Base-by-base conservation (phyloP, 1,284 basidiomycete species). In the Kwoniella shivajii region DNA sequence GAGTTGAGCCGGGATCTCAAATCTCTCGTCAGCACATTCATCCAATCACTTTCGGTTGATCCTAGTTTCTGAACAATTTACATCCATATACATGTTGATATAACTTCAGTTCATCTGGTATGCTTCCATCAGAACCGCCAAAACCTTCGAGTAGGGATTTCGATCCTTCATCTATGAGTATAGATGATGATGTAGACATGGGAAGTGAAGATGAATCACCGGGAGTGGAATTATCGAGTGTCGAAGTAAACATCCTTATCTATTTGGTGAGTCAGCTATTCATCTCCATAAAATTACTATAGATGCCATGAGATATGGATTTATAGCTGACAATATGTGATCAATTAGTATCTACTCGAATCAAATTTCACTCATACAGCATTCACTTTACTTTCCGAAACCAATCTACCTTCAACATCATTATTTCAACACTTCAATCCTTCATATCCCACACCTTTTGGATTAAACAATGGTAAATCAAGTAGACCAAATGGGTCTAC, bases 221-320 rank as follows among this genome's bases (percentile, higher is more conserved):
- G 0, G 58, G 53, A 1, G 56, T 72, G 27, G 65, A 70, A 41
- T 39, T 75, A 29, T 68, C 63, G 7, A 72, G 70, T 53, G 69
- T 72, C 6, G 76, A 76, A 62, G 70, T 77, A 42, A 77, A 77
- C 57, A 72, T 74, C 27, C 56, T 77, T 29, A 70, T 77, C 26
- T 76, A 77, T 55, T 60, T 73, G 3, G 73, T 74, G 42, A 45
- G 74, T 68, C 24, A 10, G 27, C 29, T 37, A 30, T 47, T 20
- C 30, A 20, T 16, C n/a, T 30, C n/a, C n/a, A n/a, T n/a, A n/a
- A n/a, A n/a, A n/a, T n/a, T n/a, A n/a, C n/a, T n/a, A n/a, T n/a
- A n/a, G n/a, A n/a, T n/a, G n/a, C n/a, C 7, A 41, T 16, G 9
- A 18, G 7, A n/a, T 22, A n/a, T 7, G n/a, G n/a, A 41, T 6